Percentiles rank a stretch among this genome's conserved stretches.
phyloP scores from a whole-genome alignment of 2,329 filamentous ascomycete species.

The Aspergillus sp. region DNA sequence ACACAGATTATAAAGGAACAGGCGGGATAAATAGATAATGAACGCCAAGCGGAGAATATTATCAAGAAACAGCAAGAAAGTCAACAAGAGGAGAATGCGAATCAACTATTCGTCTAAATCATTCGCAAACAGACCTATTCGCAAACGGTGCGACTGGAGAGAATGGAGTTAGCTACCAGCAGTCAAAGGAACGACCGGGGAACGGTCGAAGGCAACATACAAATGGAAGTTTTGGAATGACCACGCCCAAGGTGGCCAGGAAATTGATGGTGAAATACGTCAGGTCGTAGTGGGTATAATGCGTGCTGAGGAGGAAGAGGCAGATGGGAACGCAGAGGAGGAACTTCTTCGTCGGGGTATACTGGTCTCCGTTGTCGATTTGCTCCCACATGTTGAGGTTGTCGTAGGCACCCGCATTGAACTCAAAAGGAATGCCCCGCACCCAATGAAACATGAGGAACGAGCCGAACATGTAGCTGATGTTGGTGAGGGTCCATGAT shows the following conservation, averaged over 20 bases:
- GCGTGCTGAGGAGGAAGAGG: conserved; percentile 92
- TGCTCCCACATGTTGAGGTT: conserved; percentile 99
- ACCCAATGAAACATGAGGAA: conserved; percentile 99
- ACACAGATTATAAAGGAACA: conserved; percentile 17
- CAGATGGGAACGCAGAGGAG: conserved; percentile 90
- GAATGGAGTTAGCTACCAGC: conserved; percentile 27
- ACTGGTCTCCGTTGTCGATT: conserved; percentile 98
- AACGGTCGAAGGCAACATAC: conserved; percentile 51
- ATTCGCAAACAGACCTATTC: conserved; percentile 71
- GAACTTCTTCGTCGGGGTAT: conserved; percentile 98
- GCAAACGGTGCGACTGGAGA: conserved; percentile 70
- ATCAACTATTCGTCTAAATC: conserved; percentile 58
- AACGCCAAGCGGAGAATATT: conserved; percentile 18
- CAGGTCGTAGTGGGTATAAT: conserved; percentile 97
- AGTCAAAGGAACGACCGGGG: background rate
- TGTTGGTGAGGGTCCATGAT: conserved; percentile 98
- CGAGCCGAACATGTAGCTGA: conserved; percentile 97
- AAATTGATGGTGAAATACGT: conserved; percentile 98
- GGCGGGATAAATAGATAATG: conserved; percentile 11
- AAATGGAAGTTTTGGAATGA: conserved; percentile 93
- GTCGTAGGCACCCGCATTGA: conserved; percentile 97
- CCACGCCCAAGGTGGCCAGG: conserved; percentile 82
- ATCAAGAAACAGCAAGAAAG: conserved; percentile 12
- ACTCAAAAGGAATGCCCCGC: conserved; percentile 95
- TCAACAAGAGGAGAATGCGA: conserved; percentile 3